Conservation (phyloP, 2,329 filamentous ascomycete genomes). For the Paecilomyces sp. region DNA sequence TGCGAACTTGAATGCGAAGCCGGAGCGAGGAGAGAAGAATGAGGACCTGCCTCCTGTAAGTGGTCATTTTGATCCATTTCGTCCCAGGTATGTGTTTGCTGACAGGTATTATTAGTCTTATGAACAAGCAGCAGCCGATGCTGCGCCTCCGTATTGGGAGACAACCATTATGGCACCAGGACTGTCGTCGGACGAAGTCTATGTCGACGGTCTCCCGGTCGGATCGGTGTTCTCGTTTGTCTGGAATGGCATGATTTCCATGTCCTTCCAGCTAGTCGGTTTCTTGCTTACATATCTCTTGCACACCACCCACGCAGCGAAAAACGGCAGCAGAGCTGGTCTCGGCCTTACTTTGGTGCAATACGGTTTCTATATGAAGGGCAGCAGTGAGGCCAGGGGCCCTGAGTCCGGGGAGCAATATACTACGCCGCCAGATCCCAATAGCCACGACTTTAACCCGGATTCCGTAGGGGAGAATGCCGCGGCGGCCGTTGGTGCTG, state of each 20-base stretch:
- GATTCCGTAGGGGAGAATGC: slow-evolving; percentile 51
- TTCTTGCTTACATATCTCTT: slow-evolving; percentile 97
- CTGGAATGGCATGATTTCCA: slow-evolving; percentile 85
- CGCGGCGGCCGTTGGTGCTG: slow-evolving; percentile 19
- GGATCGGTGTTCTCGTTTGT: slow-evolving; percentile 74
- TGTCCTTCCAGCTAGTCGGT: slow-evolving; percentile 93
- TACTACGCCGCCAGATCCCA: slow-evolving; percentile 73
- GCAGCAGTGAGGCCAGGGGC: slow-evolving; percentile 39
- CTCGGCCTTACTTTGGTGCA: slow-evolving; percentile 93
- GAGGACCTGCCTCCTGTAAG: slow-evolving; percentile 91
- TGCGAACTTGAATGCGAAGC: slow-evolving; percentile 88
- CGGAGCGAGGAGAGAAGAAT: slow-evolving; percentile 69
- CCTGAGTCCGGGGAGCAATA: slow-evolving; percentile 33
- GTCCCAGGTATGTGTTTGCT: slow-evolving; percentile 17
- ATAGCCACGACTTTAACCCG: slow-evolving; percentile 81
- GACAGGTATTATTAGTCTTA: slow-evolving; percentile 61
- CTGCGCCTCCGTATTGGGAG: slow-evolving; percentile 97
- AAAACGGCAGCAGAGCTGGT: slow-evolving; percentile 91
- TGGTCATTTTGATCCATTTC: slow-evolving; percentile 16
- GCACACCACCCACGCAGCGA: slow-evolving; percentile 95
- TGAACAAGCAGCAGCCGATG: slow-evolving; percentile 94
- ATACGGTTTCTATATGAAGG: slow-evolving; percentile 94
- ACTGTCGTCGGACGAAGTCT: slow-evolving; percentile 88
- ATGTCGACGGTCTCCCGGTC: slow-evolving; percentile 90
- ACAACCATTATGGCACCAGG: slow-evolving; percentile 94